phyloP scores from a whole-genome alignment of 129 eudicot genomes.

The Arctium lappa region DNA sequence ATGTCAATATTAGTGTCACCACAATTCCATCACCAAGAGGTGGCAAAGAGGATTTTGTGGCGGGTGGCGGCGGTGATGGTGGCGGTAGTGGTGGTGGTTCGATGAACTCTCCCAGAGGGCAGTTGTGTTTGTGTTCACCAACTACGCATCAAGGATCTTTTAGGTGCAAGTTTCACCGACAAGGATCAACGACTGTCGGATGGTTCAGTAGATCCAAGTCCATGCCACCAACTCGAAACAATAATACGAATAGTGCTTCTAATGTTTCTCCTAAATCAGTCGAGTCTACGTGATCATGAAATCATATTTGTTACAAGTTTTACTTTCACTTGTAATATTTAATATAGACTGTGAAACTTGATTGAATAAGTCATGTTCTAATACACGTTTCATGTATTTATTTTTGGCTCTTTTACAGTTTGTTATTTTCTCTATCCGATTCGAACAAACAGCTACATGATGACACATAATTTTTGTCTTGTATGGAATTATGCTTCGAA shows the following conservation, averaged over 20 bases:
- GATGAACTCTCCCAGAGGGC: conserved; percentile 47
- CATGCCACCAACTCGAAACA: conserved; percentile 39
- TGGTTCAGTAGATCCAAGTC: conserved; percentile 65
- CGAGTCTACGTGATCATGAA: conserved; percentile 29
- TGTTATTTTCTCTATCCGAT: background rate
- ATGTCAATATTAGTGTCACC: conserved; percentile 26
- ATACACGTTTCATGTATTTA: background rate
- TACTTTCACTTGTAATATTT: background rate
- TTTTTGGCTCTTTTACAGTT: background rate
- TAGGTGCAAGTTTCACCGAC: conserved; percentile 72
- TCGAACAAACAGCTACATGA: background rate
- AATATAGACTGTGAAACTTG: background rate
- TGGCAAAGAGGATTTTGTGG: conserved; percentile 23
- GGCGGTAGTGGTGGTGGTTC: conserved; percentile 8
- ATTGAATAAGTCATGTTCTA: background rate
- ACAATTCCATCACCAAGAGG: conserved; percentile 46
- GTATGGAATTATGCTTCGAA: background rate
- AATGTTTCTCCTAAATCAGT: conserved; percentile 42
- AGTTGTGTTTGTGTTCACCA: conserved; percentile 70
- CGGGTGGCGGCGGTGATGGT: background rate
- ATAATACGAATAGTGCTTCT: background rate
- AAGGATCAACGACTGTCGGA: conserved; percentile 18
- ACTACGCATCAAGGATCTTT: conserved; percentile 80
- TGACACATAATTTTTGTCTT: background rate
- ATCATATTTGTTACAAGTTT: conserved; percentile 10